A percentile compares a stretch with the other conserved stretches of the same genome.
These are phyloP conservation scores for Castanea sativa DNA, from an alignment of 306 rosid genomes.

Conservation along the genomic window DNA sequence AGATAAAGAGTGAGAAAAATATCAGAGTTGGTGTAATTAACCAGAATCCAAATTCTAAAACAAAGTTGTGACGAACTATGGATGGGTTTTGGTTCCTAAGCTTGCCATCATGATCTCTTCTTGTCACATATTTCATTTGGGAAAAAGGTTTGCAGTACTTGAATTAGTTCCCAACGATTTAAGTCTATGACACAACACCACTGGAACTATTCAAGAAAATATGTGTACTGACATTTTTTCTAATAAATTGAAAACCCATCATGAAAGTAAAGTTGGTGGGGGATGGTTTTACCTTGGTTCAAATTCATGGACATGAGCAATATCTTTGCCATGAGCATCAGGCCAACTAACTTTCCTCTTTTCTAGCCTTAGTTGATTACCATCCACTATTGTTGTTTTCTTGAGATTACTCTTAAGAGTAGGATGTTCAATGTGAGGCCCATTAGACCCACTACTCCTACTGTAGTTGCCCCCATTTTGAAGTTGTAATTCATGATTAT, in stretches of 20 bases:
- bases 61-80: not conserved
- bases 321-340: slow-evolving; percentile 44
- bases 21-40: not conserved
- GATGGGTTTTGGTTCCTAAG: not conserved
- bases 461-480: not conserved
- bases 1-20: not conserved
- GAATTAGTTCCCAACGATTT: not conserved
- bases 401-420: slow-evolving; percentile 44
- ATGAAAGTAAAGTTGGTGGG: not conserved
- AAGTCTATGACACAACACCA: not conserved
- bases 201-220: not conserved
- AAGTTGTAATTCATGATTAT: slow-evolving; percentile 7
- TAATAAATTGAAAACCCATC: not conserved
- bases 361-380: slow-evolving; percentile 11
- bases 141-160: not conserved
- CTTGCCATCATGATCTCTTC: not conserved
- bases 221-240: not conserved
- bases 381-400: slow-evolving; percentile 18
- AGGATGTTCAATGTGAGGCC: slow-evolving; percentile 11
- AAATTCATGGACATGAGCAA: slow-evolving; percentile 45
- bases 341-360: slow-evolving; percentile 48
- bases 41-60: not conserved
- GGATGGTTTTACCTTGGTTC: slow-evolving; percentile 29
- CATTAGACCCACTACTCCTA: slow-evolving; percentile 27
- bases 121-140: slow-evolving; percentile 8